These are phyloP conservation scores for Curvularia verruculosa DNA, from an alignment of 2,329 filamentous ascomycete species.

Conservation along the genomic window DNA sequence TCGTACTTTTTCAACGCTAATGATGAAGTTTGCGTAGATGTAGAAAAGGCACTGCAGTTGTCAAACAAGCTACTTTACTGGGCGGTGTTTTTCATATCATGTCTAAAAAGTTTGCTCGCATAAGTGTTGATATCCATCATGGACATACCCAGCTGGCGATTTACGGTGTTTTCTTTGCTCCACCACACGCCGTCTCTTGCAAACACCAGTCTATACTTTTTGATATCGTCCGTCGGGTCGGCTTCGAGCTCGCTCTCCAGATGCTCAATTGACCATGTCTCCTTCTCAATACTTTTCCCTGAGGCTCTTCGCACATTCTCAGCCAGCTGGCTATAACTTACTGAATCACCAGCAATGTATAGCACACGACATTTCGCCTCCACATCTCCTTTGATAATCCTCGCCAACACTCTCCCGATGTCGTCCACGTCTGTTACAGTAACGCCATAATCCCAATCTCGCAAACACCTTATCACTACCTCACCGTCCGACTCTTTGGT, in stretches of 20 bases:
- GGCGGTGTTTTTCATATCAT: neutral
- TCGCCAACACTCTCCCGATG: constrained; percentile 66
- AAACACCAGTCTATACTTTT: constrained; percentile 68
- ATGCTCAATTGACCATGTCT: constrained; percentile 57
- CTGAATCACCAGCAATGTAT: constrained; percentile 66
- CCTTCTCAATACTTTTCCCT: constrained; percentile 53
- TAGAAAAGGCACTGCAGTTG: neutral
- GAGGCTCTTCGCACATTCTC: constrained; percentile 58
- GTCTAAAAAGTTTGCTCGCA: constrained; percentile 16
- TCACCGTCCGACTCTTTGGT: neutral
- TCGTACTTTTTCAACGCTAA: constrained; percentile 9
- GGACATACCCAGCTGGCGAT: constrained; percentile 56
- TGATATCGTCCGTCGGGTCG: constrained; percentile 57
- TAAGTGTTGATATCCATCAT: constrained; percentile 54
- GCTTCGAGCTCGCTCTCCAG: constrained; percentile 55
- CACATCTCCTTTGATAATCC: constrained; percentile 53
- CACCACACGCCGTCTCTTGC: constrained; percentile 66
- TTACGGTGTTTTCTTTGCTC: constrained; percentile 61
- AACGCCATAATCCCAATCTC: constrained; percentile 66
- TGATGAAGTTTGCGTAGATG: neutral
- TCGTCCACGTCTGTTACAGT: constrained; percentile 68
- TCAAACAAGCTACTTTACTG: neutral
- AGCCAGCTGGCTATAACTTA: constrained; percentile 63
- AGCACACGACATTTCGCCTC: constrained; percentile 53
- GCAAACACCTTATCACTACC: constrained; percentile 60